These are phyloP conservation scores for Penicillium manginii DNA, from an alignment of 495 filamentous ascomycete species.

Conservation along the genomic window DNA sequence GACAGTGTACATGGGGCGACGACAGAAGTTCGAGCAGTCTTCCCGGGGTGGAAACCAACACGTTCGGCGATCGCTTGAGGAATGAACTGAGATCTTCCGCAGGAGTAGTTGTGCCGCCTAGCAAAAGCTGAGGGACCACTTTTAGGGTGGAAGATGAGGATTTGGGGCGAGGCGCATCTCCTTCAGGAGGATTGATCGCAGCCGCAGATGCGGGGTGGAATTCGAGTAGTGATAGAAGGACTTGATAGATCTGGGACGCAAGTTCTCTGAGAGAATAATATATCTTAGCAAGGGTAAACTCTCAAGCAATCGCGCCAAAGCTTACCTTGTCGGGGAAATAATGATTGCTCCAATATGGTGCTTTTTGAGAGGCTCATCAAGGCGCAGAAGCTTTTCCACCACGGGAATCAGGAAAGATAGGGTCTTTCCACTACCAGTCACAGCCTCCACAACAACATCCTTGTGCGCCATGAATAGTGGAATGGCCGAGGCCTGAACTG, in stretches of 20 bases:
- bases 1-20: slow-evolving; percentile 87
- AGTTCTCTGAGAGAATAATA: slow-evolving; percentile 64
- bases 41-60: slow-evolving; percentile 87
- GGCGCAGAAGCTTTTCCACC: slow-evolving; percentile 78
- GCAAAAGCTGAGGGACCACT: slow-evolving; percentile 82
- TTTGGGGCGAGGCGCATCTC: slow-evolving; percentile 58
- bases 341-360: slow-evolving; percentile 90
- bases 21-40: slow-evolving; percentile 85
- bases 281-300: neutral
- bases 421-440: slow-evolving; percentile 95
- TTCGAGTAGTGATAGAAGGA: slow-evolving; percentile 73
- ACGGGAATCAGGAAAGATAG: slow-evolving; percentile 88
- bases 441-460: slow-evolving; percentile 95
- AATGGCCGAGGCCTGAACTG: slow-evolving; percentile 92
- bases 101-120: slow-evolving; percentile 83
- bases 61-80: slow-evolving; percentile 76
- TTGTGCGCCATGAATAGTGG: slow-evolving; percentile 92
- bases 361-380: slow-evolving; percentile 77
- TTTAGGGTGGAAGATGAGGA: slow-evolving; percentile 53
- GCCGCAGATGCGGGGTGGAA: slow-evolving; percentile 82
- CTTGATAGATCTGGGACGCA: slow-evolving; percentile 84
- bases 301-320: neutral
- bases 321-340: slow-evolving; percentile 80
- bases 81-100: slow-evolving; percentile 85
- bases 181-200: slow-evolving; percentile 54